A percentile compares a stretch with the other conserved stretches of the same genome.
These are phyloP conservation scores for Talaromyces proteolyticus DNA, from an alignment of 495 filamentous ascomycete genomes.

Conservation along the genomic window DNA sequence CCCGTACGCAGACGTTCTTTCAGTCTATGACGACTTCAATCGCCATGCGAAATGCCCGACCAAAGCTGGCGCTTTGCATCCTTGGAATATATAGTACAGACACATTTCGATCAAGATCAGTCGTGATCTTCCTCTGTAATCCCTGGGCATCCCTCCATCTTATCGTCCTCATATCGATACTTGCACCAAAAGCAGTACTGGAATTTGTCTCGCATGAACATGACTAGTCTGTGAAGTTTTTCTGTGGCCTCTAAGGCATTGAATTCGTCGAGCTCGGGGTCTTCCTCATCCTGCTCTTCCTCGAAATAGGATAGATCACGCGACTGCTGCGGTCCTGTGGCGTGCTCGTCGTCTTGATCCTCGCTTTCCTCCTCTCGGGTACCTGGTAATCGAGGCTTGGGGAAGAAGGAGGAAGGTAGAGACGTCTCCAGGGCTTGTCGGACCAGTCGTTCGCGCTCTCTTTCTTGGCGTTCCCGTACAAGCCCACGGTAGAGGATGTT, in stretches of 20 bases:
- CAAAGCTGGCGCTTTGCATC: too few relatives aligned
- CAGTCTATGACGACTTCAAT: too few relatives aligned
- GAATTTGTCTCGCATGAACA: slow-evolving; percentile 61
- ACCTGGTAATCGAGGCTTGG: slow-evolving; percentile 34
- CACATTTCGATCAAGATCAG: too few relatives aligned
- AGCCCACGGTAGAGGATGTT: slow-evolving; percentile 78
- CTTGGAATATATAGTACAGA: too few relatives aligned
- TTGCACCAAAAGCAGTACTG: slow-evolving; percentile 98
- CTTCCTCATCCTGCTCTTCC: slow-evolving; percentile 76
- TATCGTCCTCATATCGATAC: slow-evolving; percentile 58
- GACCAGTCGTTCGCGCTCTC: slow-evolving; percentile 62
- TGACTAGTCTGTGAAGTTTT: slow-evolving; percentile 56
- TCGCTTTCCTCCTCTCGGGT: slow-evolving; percentile 45
- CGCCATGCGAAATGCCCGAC: too few relatives aligned
- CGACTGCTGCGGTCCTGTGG: slow-evolving; percentile 38
- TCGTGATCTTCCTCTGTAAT: slow-evolving; percentile 89
- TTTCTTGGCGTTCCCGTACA: slow-evolving; percentile 59
- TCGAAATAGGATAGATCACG: slow-evolving; percentile 36
- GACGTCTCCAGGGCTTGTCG: slow-evolving; percentile 66
- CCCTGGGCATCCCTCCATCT: slow-evolving; percentile 88
- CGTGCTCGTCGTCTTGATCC: background rate
- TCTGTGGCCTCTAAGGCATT: slow-evolving; percentile 60
- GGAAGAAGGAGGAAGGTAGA: slow-evolving; percentile 40
- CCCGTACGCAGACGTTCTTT: too few relatives aligned
- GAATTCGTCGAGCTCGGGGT: slow-evolving; percentile 80